Conservation (phyloP, 345 rosid genomes). For the Brassica nigra region DNA sequence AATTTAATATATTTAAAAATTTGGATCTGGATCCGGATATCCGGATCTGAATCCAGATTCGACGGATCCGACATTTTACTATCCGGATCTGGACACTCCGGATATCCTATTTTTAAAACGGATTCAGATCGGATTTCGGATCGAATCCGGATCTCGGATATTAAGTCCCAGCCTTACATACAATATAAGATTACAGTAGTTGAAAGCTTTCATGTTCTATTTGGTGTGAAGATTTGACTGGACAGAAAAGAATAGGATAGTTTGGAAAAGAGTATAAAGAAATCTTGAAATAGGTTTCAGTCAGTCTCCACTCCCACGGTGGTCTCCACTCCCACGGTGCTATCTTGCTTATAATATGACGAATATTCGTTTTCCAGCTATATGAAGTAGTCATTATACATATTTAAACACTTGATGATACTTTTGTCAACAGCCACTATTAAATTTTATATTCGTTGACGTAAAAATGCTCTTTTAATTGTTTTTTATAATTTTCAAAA, state of each 20-base stretch:
- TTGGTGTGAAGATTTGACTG: background rate
- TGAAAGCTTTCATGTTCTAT: background rate
- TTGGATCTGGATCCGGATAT: too few species aligned
- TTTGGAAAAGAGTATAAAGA: background rate
- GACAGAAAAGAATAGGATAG: background rate
- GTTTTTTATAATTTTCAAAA: background rate
- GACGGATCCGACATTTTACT: too few species aligned
- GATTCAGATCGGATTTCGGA: too few species aligned
- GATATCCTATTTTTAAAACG: too few species aligned
- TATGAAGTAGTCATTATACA: background rate
- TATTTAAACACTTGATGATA: background rate
- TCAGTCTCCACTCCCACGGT: background rate
- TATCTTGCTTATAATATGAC: background rate
- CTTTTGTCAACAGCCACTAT: background rate
- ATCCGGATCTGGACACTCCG: too few species aligned
- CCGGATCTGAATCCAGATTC: too few species aligned
- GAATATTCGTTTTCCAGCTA: slow-evolving; percentile 3
- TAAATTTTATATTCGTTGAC: background rate
- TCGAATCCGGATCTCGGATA: too few species aligned
- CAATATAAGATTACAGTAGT: background rate
- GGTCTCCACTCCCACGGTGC: background rate
- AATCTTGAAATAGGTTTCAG: background rate
- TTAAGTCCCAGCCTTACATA: too few species aligned
- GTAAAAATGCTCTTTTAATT: background rate
- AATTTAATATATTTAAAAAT: too few species aligned